These are phyloP conservation scores for Epithele typhae DNA, from an alignment of 768 basidiomycete species.

Conservation along the genomic window DNA sequence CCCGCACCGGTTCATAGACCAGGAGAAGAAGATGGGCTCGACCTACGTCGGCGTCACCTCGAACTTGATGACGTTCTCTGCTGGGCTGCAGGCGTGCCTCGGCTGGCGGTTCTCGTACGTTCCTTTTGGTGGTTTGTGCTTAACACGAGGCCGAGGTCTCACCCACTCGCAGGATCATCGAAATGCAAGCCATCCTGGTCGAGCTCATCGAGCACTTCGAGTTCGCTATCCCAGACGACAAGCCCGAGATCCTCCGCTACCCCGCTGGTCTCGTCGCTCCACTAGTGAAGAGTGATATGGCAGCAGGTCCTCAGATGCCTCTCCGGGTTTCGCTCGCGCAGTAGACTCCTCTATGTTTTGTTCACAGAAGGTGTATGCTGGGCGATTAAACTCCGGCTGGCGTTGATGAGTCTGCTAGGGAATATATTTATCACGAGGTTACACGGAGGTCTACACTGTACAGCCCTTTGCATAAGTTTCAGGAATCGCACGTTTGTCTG, in stretches of 20 bases:
- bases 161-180: slow-evolving; percentile 24
- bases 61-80: slow-evolving; percentile 13
- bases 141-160: too few relatives aligned
- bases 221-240: slow-evolving; percentile 28
- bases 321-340: slow-evolving; percentile 23
- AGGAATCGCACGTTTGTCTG: too few relatives aligned
- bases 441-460: too few relatives aligned
- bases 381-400: too few relatives aligned
- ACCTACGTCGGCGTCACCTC: slow-evolving; percentile 15
- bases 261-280: slow-evolving; percentile 30
- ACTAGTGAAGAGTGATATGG: slow-evolving; percentile 26
- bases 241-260: slow-evolving; percentile 27
- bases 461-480: too few relatives aligned
- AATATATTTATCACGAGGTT: too few relatives aligned
- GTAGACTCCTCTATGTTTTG: background rate
- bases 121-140: too few relatives aligned
- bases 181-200: slow-evolving; percentile 31
- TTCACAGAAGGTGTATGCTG: too few relatives aligned
- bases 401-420: too few relatives aligned
- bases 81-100: slow-evolving; percentile 19
- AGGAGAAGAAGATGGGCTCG: slow-evolving; percentile 12
- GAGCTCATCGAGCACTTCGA: slow-evolving; percentile 34
- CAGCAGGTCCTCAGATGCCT: slow-evolving; percentile 31
- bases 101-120: slow-evolving; percentile 31
- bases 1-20: slow-evolving; percentile 23